Evolutionary conservation across 306 rosid species (phyloP).

Genomic region (Fragaria ananassa): DNA sequence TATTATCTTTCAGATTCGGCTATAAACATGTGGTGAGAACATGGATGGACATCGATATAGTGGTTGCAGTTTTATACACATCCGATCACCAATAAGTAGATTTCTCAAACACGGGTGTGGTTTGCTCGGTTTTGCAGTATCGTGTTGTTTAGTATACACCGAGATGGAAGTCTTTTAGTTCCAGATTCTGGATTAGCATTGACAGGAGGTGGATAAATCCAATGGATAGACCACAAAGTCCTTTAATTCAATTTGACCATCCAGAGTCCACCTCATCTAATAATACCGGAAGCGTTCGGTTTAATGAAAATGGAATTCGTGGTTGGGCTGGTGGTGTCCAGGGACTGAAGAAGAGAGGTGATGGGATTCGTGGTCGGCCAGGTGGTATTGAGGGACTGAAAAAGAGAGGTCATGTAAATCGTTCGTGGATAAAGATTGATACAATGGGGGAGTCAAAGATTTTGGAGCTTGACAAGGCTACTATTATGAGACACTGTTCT

Average conservation of each 20-base stretch:
- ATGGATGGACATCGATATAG: background rate
- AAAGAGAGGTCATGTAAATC: conserved; percentile 88
- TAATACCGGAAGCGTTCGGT: conserved; percentile 25
- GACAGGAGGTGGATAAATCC: conserved; percentile 21
- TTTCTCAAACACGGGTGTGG: conserved; percentile 7
- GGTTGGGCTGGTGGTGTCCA: conserved; percentile 39
- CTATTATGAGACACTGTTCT: conserved; percentile 85
- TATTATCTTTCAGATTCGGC: background rate
- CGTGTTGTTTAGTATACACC: conserved; percentile 15
- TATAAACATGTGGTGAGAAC: background rate
- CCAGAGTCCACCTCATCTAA: conserved; percentile 33
- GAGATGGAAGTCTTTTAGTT: conserved; percentile 11
- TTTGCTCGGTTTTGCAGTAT: conserved; percentile 24
- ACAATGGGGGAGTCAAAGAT: conserved; percentile 56
- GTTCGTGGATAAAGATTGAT: conserved; percentile 91
- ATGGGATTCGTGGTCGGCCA: conserved; percentile 40
- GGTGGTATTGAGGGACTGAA: conserved; percentile 49
- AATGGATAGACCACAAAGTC: conserved; percentile 49
- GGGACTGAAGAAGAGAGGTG: conserved; percentile 82
- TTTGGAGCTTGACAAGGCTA: conserved; percentile 83
- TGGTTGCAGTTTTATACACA: background rate
- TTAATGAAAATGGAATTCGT: conserved; percentile 34
- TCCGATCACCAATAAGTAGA: background rate
- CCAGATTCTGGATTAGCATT: conserved; percentile 10
- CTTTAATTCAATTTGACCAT: conserved; percentile 28